A percentile compares a stretch with the other conserved stretches of the same genome.
phyloP scores from a whole-genome alignment of 2,329 filamentous ascomycete species.

The Neofusicoccum umdonicola region DNA sequence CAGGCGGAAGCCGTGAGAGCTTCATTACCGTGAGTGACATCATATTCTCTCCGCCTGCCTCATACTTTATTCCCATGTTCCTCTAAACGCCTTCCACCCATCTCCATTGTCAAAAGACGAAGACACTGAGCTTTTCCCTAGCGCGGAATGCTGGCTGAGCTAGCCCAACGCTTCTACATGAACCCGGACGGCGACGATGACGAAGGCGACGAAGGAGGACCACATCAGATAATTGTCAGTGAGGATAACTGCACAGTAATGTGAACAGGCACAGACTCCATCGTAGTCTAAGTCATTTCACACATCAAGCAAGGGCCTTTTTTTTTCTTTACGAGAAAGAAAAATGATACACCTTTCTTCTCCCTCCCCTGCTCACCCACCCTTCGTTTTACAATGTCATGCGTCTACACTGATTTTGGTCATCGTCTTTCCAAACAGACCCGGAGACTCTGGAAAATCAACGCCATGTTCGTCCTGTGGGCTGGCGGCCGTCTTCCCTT shows the following conservation, averaged over 20 bases:
- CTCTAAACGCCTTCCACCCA: background rate
- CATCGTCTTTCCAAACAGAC: too few species aligned
- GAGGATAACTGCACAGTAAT: conserved; percentile 12
- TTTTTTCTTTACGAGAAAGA: background rate
- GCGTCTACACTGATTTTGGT: background rate
- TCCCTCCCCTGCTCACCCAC: background rate
- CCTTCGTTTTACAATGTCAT: background rate
- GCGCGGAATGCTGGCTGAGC: conserved; percentile 35
- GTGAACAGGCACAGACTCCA: background rate
- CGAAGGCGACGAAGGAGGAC: conserved; percentile 19
- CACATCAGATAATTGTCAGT: conserved; percentile 2
- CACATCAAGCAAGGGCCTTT: too few species aligned
- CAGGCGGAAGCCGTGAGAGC: conserved; percentile 57
- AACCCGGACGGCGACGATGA: conserved; percentile 23
- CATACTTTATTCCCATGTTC: background rate
- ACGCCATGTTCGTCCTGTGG: too few species aligned
- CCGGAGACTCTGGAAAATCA: too few species aligned
- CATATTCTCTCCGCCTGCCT: background rate
- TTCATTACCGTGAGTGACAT: conserved; percentile 51
- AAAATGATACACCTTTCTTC: background rate
- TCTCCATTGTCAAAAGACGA: background rate
- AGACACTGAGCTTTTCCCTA: conserved; percentile 3
- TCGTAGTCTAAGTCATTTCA: too few species aligned
- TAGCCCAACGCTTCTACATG: conserved; percentile 33
- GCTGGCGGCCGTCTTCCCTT: too few species aligned